Evolutionary conservation across 306 rosid species (phyloP), one percentile per base, ranked within the genome.

Genomic region (Rosa chinensis): DNA sequence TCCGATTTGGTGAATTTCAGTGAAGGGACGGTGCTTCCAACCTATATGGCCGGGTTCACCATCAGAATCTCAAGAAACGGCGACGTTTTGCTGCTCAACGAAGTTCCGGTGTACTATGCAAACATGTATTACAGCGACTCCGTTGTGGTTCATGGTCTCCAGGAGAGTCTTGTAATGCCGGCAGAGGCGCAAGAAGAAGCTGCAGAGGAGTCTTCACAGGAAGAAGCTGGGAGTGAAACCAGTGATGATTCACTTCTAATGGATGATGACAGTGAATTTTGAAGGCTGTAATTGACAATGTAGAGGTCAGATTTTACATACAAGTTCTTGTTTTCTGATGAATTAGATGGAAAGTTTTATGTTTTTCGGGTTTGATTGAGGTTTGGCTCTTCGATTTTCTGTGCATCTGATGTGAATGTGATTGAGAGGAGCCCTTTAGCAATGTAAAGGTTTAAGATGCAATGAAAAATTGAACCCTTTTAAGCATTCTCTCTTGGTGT

Each of bases 141-240:
- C 74, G 66, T 94, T 0, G 95, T 84, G 5, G 88, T 92, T 85
- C 98, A 94, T 44, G 97, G 97, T 50, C 89, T 94, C 3, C 83
- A 79, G 23, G 90, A 88, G 74, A 80, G 75, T 81, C 85, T 89
- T 8, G 66, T 18, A 8, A 40, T 39, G 58, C 82, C 72, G n/a
- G 81, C 63, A 58, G 32, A 58, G 63, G 0, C 28, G 6, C 63
- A 63, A 28, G 67, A 25, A 1, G 74, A 68, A n/a, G 66, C 44
- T 5, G 66, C 40, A 28, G 61, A 35, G 37, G 84, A 82, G 59
- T 9, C 80, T 40, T 39, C 80, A 58, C 5, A 8, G 25, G 14
- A 66, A 66, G 25, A 37, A 37, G 71, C 67, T 45, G 69, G 42
- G 10, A 21, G 56, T 62, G 79, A 28, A 32, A 45, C 47, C 67